Conservation (phyloP, 371 early-diverging fungal species). For the Haplosporangium sp. region DNA sequence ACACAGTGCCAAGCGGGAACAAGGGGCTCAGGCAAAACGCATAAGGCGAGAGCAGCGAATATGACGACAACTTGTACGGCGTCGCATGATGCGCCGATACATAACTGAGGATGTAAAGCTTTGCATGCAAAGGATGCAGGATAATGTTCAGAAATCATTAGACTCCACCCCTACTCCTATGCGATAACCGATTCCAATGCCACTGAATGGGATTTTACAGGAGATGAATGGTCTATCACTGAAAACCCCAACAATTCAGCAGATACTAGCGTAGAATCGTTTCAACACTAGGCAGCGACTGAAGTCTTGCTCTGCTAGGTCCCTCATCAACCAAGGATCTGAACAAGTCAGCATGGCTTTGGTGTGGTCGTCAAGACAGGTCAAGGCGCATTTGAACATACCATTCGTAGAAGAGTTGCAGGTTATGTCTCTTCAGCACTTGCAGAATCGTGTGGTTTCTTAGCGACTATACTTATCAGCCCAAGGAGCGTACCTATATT, state of each 20-base stretch:
- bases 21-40: too few species aligned
- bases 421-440: constrained; percentile 14
- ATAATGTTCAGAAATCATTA: neutral
- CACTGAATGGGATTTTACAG: neutral
- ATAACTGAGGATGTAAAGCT: neutral
- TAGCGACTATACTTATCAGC: constrained; percentile 5
- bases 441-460: constrained; percentile 10
- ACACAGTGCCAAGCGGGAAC: neutral
- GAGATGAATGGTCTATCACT: neutral
- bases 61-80: neutral
- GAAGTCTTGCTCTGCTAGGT: neutral
- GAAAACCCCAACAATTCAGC: neutral
- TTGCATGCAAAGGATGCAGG: neutral
- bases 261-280: neutral
- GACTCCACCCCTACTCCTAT: neutral
- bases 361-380: neutral
- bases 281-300: neutral
- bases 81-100: neutral
- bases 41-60: too few species aligned
- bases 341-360: neutral
- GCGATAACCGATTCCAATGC: neutral
- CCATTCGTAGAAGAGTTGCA: neutral
- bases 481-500: neutral
- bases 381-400: neutral
- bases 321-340: neutral